These are phyloP conservation scores for Plantago major DNA, from an alignment of 257 asterid species.

Conservation along the genomic window DNA sequence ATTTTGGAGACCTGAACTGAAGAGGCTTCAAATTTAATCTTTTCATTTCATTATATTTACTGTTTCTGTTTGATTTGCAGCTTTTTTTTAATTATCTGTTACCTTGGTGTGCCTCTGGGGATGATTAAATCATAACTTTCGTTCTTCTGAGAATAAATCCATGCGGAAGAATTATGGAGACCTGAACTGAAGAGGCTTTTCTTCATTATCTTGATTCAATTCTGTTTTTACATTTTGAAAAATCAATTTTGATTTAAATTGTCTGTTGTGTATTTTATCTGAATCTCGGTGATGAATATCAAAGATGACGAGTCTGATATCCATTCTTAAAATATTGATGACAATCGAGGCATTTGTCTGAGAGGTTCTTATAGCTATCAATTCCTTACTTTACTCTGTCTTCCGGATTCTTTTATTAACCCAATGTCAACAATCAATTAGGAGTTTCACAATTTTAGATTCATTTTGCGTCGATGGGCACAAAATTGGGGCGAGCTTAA, in stretches of 20 bases:
- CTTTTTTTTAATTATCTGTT: no score
- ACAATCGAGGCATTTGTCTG: conserved; percentile 65
- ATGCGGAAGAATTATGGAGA: conserved; percentile 55
- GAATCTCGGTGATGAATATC: conserved; percentile 39
- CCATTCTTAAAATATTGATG: conserved; percentile 50
- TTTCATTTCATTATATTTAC: background rate
- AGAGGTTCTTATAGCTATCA: conserved; percentile 24
- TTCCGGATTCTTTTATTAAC: no score
- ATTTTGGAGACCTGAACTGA: conserved; percentile 40
- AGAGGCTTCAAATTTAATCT: conserved; percentile 8
- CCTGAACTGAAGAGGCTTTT: conserved; percentile 58
- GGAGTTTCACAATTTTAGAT: no score
- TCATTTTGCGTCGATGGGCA: no score
- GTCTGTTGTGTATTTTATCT: no score
- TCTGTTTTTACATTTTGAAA: no score
- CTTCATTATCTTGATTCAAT: no score
- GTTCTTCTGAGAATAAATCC: conserved; percentile 48
- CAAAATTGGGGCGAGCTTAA: no score
- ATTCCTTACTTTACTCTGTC: background rate
- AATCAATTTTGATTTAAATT: no score
- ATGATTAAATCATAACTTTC: conserved; percentile 45
- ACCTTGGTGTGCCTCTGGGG: conserved; percentile 29
- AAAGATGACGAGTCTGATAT: conserved; percentile 66
- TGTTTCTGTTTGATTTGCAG: background rate
- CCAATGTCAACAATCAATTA: no score